Evolutionary conservation across 1,284 basidiomycete species (phyloP), one percentile per base, ranked within the genome.

Genomic region (Boletus mariae): DNA sequence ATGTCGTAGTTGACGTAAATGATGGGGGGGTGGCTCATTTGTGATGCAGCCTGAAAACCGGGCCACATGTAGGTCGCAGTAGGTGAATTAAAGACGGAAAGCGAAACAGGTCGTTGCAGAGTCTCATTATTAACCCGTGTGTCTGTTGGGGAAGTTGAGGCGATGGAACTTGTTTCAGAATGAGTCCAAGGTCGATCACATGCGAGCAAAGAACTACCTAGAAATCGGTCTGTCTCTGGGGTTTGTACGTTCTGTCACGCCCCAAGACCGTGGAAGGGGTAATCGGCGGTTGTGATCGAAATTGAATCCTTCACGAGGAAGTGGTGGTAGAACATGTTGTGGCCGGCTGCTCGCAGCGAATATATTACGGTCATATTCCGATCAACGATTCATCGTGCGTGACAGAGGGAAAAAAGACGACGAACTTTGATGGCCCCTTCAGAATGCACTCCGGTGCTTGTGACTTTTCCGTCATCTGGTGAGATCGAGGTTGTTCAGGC

Each of bases 61-160:
- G 71, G 70, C 68, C 68, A 70, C 69, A 72, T 72, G 67, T 72
- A 73, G 55, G 70, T 73, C 59, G 71, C 68, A 60, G 70, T 70
- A 50, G 68, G 68, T 55, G 70, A 70, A 62, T 73, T 72, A 68
- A 70, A 70, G 55, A 70, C 68, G 43, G 68, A 70, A 52, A 70
- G 59, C 47, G 68, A 72, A 44, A 69, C 64, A 43, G 68, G 71
- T 63, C 61, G 69, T 55, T 69, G 69, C 29, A 49, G 57, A 57
- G 55, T 55, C 44, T 66, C 67, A 45, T 64, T 56, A 58, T 61
- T 54, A 51, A 49, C 50, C 55, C 56, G 59, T 26, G 55, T 49
- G 37, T 65, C 65, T 45, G 63, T 56, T 38, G 37, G 47, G 32
- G 65, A 57, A 20, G 59, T 55, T 17, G 59, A 63, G 57, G 65